phyloP scores from a whole-genome alignment of 2,329 filamentous ascomycete species.

The Grosmannia serpens region DNA sequence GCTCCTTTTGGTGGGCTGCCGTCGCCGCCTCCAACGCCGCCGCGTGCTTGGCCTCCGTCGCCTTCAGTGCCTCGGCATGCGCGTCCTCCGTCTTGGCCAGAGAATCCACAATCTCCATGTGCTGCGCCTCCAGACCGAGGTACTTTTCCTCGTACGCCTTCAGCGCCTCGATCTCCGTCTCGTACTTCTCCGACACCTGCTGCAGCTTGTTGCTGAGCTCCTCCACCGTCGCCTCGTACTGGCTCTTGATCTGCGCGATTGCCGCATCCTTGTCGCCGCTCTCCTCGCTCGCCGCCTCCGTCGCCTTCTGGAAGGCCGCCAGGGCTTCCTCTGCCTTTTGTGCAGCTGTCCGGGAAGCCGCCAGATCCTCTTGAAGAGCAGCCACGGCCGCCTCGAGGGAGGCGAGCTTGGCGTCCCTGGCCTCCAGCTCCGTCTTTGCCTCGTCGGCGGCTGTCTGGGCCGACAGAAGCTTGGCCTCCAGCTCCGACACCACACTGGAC shows the following conservation, averaged over 20 bases:
- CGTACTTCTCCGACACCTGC: conserved; percentile 48
- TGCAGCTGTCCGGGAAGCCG: conserved; percentile 28
- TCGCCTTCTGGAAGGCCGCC: conserved; percentile 35
- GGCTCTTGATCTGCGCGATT: conserved; percentile 38
- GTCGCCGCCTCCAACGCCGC: conserved; percentile 39
- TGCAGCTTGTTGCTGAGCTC: conserved; percentile 48
- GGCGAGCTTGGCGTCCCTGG: conserved; percentile 27
- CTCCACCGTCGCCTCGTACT: conserved; percentile 26
- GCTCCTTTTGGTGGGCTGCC: conserved; percentile 38
- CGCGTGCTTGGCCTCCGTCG: conserved; percentile 31
- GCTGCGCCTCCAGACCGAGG: conserved; percentile 45
- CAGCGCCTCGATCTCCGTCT: conserved; percentile 53
- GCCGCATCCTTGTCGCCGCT: conserved; percentile 35
- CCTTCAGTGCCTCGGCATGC: conserved; percentile 30
- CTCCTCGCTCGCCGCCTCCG: conserved; percentile 35
- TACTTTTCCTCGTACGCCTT: conserved; percentile 54
- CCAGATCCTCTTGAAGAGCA: conserved; percentile 9
- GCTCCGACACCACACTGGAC: conserved; percentile 34
- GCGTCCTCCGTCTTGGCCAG: conserved; percentile 20
- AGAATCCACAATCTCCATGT: conserved; percentile 31
- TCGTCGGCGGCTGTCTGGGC: conserved; percentile 30
- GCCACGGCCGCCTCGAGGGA: conserved; percentile 35
- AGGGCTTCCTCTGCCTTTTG: conserved; percentile 34
- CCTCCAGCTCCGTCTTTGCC: conserved; percentile 32
- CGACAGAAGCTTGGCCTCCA: conserved; percentile 41